These are phyloP conservation scores for Corymbia calophylla DNA, from an alignment of 441 rosid species.

Conservation along the genomic window DNA sequence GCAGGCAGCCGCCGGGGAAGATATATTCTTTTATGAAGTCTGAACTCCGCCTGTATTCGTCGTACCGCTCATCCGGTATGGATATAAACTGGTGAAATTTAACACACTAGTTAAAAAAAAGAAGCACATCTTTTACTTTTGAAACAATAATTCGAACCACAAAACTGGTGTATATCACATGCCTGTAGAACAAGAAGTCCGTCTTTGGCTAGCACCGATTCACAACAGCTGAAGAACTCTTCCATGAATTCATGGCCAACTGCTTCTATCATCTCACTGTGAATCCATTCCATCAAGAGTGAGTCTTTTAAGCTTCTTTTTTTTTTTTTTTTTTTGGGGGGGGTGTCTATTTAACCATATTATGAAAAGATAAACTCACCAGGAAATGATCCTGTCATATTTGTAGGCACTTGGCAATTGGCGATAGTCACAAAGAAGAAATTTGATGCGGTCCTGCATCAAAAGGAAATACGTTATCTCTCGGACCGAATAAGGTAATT, in stretches of 20 bases:
- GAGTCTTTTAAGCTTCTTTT: neutral
- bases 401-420: slow-evolving; percentile 37
- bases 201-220: slow-evolving; percentile 59
- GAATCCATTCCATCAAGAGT: neutral
- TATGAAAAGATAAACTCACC: slow-evolving; percentile 25
- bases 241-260: slow-evolving; percentile 85
- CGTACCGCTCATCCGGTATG: slow-evolving; percentile 79
- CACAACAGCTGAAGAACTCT: slow-evolving; percentile 64
- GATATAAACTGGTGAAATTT: slow-evolving; percentile 46
- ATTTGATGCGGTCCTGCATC: slow-evolving; percentile 45
- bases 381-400: slow-evolving; percentile 71
- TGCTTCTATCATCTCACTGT: slow-evolving; percentile 82
- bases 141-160: neutral
- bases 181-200: slow-evolving; percentile 83
- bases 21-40: slow-evolving; percentile 86
- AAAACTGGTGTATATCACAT: neutral
- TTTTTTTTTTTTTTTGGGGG: too few relatives aligned
- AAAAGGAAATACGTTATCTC: neutral
- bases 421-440: slow-evolving; percentile 66
- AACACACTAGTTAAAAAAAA: neutral
- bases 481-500: neutral
- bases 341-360: neutral
- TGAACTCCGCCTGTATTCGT: slow-evolving; percentile 69
- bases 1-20: slow-evolving; percentile 88
- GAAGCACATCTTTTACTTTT: neutral